Conservation (phyloP, 257 asterid species). For the Nicotiana tabacum region DNA sequence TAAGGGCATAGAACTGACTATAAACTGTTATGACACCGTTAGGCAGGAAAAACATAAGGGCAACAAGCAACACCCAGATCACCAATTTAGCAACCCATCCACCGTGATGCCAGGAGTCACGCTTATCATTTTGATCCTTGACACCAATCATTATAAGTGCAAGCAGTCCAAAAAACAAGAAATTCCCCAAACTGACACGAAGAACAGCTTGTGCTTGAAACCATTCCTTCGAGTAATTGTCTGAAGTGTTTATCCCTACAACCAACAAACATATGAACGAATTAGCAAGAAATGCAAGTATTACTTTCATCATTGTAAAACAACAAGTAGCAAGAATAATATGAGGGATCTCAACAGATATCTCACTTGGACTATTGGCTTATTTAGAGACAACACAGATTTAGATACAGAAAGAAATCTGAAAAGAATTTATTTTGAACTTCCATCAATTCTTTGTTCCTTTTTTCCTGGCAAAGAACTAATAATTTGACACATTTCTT, state of each 20-base stretch:
- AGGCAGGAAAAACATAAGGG: constrained; percentile 92
- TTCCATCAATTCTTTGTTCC: neutral
- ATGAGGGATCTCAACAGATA: neutral
- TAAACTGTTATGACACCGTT: constrained; percentile 50
- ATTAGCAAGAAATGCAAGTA: neutral
- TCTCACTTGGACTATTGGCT: neutral
- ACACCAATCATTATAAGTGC: constrained; percentile 87
- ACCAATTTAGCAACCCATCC: constrained; percentile 82
- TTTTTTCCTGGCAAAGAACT: neutral
- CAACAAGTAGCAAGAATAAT: neutral
- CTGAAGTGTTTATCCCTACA: constrained; percentile 85
- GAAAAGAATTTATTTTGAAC: neutral
- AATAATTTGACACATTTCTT: neutral
- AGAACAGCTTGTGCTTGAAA: constrained; percentile 88
- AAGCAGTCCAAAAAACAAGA: constrained; percentile 75
- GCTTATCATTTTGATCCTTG: constrained; percentile 89
- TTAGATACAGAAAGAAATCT: neutral
- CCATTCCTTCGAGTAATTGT: constrained; percentile 63
- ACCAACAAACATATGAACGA: constrained; percentile 9
- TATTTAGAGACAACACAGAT: neutral
- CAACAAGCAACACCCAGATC: constrained; percentile 69
- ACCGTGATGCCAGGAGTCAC: constrained; percentile 86
- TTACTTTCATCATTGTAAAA: neutral
- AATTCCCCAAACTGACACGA: constrained; percentile 96
- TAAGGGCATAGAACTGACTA: constrained; percentile 38